These are phyloP conservation scores for Tuber indicum DNA, from an alignment of 495 filamentous ascomycete species.

Conservation along the genomic window DNA sequence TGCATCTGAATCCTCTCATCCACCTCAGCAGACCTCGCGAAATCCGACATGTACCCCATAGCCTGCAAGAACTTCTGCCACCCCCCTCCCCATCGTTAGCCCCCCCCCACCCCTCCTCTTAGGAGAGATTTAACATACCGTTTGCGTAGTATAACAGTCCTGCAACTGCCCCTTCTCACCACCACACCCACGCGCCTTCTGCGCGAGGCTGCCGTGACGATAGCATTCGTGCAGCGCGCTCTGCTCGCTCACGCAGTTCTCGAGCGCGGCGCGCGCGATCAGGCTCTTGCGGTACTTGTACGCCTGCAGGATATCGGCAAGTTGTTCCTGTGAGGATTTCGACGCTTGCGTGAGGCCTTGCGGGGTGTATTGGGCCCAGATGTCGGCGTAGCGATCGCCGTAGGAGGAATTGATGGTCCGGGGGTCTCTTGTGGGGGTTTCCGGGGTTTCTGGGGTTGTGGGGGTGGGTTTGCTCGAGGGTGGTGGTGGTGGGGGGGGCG, in stretches of 20 bases:
- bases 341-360: constrained; percentile 55
- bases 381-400: constrained; percentile 86
- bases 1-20: constrained; percentile 92
- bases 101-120: not conserved
- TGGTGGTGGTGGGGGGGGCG: not conserved
- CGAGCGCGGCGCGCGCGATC: constrained; percentile 75
- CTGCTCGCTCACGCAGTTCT: constrained; percentile 89
- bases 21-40: constrained; percentile 56
- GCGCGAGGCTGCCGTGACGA: constrained; percentile 53
- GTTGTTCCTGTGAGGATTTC: constrained; percentile 65
- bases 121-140: constrained; percentile 49
- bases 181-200: constrained; percentile 65
- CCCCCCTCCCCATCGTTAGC: not conserved
- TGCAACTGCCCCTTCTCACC: constrained; percentile 63
- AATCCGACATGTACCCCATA: constrained; percentile 72
- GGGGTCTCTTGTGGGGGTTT: constrained; percentile 21
- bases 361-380: constrained; percentile 84
- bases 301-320: constrained; percentile 67
- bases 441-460: constrained; percentile 28
- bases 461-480: constrained; percentile 48
- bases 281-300: constrained; percentile 73
- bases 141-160: constrained; percentile 75
- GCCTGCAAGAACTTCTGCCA: constrained; percentile 77
- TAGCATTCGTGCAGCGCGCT: constrained; percentile 69
- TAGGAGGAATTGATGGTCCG: constrained; percentile 43